Evolutionary conservation across 495 filamentous ascomycete species (phyloP).

Genomic region (Hypomontagnella submonticulosa): DNA sequence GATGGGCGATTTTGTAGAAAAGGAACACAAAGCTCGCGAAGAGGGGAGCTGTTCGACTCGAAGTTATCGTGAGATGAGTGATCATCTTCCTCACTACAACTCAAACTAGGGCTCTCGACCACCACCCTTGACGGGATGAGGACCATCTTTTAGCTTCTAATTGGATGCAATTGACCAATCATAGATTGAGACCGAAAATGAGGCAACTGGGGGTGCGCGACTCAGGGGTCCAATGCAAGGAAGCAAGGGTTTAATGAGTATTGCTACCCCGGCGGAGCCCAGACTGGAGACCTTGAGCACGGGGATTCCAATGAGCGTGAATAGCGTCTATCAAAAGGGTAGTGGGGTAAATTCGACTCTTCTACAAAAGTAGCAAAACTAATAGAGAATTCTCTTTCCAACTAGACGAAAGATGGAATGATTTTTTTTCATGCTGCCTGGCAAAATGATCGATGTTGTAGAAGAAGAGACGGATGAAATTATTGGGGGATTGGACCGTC

Average conservation of each 20-base stretch:
- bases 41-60: constrained; percentile 37
- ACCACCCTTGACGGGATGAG: constrained; percentile 27
- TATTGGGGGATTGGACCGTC: constrained; percentile 1
- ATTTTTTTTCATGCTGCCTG: constrained; percentile 29
- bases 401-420: constrained; percentile 19
- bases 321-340: constrained; percentile 27
- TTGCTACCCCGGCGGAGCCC: constrained; percentile 25
- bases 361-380: constrained; percentile 20
- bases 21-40: constrained; percentile 50
- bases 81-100: constrained; percentile 23
- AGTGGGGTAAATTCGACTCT: constrained; percentile 16
- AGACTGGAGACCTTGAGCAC: constrained; percentile 23
- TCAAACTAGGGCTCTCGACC: constrained; percentile 45
- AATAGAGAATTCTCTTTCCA: constrained; percentile 29
- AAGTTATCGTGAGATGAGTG: constrained; percentile 32
- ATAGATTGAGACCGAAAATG: constrained; percentile 20
- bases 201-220: constrained; percentile 36
- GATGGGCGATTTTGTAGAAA: constrained; percentile 47
- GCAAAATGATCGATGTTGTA: constrained; percentile 23
- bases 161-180: constrained; percentile 39
- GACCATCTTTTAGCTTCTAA: constrained; percentile 33
- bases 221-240: constrained; percentile 36
- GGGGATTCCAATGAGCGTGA: constrained; percentile 17
- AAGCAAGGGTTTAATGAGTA: constrained; percentile 43
- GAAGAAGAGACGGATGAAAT: constrained; percentile 8